Evolutionary conservation across 1,284 basidiomycete species (phyloP), one percentile per base, ranked within the genome.

Genomic region (Fomitopsis pinicola): DNA sequence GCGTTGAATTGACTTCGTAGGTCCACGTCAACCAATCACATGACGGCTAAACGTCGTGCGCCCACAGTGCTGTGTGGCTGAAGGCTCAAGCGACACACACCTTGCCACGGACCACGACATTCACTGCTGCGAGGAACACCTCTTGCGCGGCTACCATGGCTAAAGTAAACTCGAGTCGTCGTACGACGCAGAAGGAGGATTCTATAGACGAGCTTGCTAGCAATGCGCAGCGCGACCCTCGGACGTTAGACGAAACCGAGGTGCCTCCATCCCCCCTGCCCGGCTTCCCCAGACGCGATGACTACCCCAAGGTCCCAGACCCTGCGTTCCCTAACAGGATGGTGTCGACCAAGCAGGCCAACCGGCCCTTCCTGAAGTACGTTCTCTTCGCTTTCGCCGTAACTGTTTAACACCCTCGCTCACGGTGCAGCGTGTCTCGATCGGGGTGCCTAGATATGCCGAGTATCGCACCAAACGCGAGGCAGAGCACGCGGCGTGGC

Each of bases 341-440:
- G 82, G 90, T 94, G 46, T 82, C 86, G 42, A 84, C 83, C 64
- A 94, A 93, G 76, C 73, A 82, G 59, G 89, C 92, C 40, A 94
- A 94, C 75, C 79, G 82, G 64, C 92, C 92, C 22, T 94, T 92
- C 74, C 81, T 94, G 56, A 85, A 85, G 87, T 93, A 77, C 66
- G 89, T 84, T 35, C 58, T 42, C 28, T 50, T 33, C 48, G 48
- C 3, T 50, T n/a, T 50, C 28, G 28, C 28, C 57, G n/a, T 44
- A 40, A 33, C 36, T 33, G 30, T 33, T 33, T 33, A 33, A 2
- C 1, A 42, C 48, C 52, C 35, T 42, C 46, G 42, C 38, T 55
- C 55, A 48, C 36, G 46, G 45, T 19, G 35, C 22, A 26, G 36
- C 50, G 46, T 44, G 46, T 50, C 53, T 38, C 40, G 44, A 40